Evolutionary conservation across 192 early-diverging fungal genomes (phyloP), one percentile per base, ranked within the genome.

Genomic region (Tieghemiomyces parasiticus): DNA sequence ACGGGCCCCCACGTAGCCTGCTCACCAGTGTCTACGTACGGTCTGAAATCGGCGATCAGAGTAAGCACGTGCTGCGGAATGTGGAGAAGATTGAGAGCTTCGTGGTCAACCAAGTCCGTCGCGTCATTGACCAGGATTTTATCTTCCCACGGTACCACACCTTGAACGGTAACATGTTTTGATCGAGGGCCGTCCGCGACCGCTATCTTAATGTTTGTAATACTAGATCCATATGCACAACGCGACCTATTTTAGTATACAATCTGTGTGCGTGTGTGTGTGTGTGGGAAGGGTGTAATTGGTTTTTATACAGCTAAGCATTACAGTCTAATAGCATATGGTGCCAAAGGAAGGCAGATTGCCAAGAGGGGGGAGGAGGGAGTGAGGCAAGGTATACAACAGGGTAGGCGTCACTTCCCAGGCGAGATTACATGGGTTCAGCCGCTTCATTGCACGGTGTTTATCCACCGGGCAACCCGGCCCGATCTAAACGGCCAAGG

Each of bases 41-140:
- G 61, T 83, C 83, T 0, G 74, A 79, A 35, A 74, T 85, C 4
- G 83, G 81, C 30, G 81, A 85, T 61, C 72, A 80, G 45, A 71
- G 78, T 52, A 79, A 80, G 28, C 81, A 85, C 76, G 87, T 89
- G 6, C 62, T 91, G 26, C 87, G 87, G 64, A 91, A 91, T 61
- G 84, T 91, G 10, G 86, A 83, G 61, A 89, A 88, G 61, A 78
- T 91, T 35, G 87, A 89, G 62, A 65, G 64, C 35, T 91, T 91
- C 73, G 81, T 89, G 29, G 74, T 88, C 9, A 83, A 85, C 60
- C 85, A 88, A 66, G 72, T 91, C 46, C 77, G 87, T 29, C 77
- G 74, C 54, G 75, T 85, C 42, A 75, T 90, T 13, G 84, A 88
- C 32, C 78, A 87, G 28, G 87, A 87, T 28, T 76, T 89, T 66